phyloP scores from a whole-genome alignment of 1,139 yeast genomes.

The Waltiozyma sp. region DNA sequence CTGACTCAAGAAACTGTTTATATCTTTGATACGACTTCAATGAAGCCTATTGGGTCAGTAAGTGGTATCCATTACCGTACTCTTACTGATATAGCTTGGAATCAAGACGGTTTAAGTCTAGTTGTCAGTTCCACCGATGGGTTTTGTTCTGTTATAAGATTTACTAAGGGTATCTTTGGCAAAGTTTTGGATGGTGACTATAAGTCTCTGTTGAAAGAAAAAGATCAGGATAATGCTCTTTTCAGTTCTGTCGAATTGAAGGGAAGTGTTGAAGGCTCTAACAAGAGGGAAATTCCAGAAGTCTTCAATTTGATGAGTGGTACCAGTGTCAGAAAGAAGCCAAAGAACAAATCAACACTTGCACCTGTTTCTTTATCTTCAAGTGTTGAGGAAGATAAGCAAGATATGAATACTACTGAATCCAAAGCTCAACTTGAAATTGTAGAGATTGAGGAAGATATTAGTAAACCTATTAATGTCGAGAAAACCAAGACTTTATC shows the following conservation, averaged over 20 bases:
- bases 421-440: too few relatives aligned
- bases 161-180: slow-evolving; percentile 47
- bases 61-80: slow-evolving; percentile 81
- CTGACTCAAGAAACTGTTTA: slow-evolving; percentile 87
- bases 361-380: background rate
- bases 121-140: slow-evolving; percentile 90
- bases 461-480: too few relatives aligned
- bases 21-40: slow-evolving; percentile 66
- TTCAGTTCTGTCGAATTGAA: background rate
- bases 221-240: background rate
- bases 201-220: background rate
- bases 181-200: slow-evolving; percentile 15
- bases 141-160: slow-evolving; percentile 61
- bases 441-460: too few relatives aligned
- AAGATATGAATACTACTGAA: too few relatives aligned
- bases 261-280: background rate
- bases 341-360: background rate
- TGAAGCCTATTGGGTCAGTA: slow-evolving; percentile 60
- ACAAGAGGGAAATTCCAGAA: background rate
- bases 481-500: too few relatives aligned
- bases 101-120: slow-evolving; percentile 58
- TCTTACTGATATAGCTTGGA: slow-evolving; percentile 83
- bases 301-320: background rate
- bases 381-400: background rate
- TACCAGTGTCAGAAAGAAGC: background rate